Percentiles rank a stretch among this genome's conserved stretches.
These are phyloP conservation scores for Lipomyces orientalis DNA, from an alignment of 805 yeast genomes.

Conservation along the genomic window DNA sequence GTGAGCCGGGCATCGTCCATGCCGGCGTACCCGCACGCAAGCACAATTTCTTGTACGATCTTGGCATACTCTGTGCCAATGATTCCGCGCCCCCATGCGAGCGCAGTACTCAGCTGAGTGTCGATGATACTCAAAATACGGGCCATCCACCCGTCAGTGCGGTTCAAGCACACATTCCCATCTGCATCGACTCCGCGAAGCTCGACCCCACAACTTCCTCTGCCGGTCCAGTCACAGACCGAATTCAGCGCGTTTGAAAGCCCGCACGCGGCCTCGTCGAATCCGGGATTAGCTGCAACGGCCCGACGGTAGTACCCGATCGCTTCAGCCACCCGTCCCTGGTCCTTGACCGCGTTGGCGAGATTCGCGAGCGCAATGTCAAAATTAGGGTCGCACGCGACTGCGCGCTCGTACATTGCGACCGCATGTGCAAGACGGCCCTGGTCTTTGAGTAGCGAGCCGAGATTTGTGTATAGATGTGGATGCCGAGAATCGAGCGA, in stretches of 20 bases:
- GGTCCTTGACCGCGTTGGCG: constrained; percentile 45
- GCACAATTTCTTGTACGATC: constrained; percentile 20
- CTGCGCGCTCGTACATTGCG: constrained; percentile 43
- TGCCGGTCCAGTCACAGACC: constrained; percentile 45
- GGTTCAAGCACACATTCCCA: constrained; percentile 38
- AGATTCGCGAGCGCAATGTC: constrained; percentile 45
- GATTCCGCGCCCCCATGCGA: constrained; percentile 43
- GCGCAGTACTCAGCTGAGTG: constrained; percentile 39
- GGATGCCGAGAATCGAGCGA: constrained; percentile 45
- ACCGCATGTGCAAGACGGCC: constrained; percentile 43
- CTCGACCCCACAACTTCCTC: constrained; percentile 44
- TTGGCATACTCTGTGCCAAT: constrained; percentile 14
- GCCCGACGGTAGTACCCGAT: constrained; percentile 43
- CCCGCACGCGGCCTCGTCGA: constrained; percentile 45
- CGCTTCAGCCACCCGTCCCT: constrained; percentile 43
- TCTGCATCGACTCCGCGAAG: constrained; percentile 39
- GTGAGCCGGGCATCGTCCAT: constrained; percentile 19
- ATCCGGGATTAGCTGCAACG: constrained; percentile 42
- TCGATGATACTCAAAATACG: constrained; percentile 37
- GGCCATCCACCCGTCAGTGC: constrained; percentile 42
- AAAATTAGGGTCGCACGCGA: constrained; percentile 43
- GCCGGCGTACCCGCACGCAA: constrained; percentile 29
- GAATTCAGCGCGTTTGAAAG: constrained; percentile 43
- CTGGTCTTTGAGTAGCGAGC: constrained; percentile 45
- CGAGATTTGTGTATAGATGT: constrained; percentile 45